Conservation (phyloP, 768 basidiomycete genomes). For the Rhodotorula babjevae region DNA sequence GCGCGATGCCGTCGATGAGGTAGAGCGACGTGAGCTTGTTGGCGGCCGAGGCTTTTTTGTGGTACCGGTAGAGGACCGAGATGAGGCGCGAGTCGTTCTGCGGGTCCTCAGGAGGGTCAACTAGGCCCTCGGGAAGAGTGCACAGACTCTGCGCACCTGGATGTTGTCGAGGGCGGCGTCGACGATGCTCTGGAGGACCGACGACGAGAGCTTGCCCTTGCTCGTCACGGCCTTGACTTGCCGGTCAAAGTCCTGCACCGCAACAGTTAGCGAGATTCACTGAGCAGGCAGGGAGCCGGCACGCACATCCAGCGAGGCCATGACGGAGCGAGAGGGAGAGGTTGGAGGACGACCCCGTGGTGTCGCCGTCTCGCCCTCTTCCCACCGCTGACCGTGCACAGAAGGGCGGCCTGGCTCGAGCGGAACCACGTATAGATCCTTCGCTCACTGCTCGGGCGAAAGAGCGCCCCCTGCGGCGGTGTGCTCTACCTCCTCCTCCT, state of each 20-base stretch:
- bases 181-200: slow-evolving; percentile 73
- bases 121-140: not conserved
- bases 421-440: too few species aligned
- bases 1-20: slow-evolving; percentile 84
- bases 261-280: not conserved
- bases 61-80: slow-evolving; percentile 79
- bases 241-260: slow-evolving; percentile 67
- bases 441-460: too few species aligned
- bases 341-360: not conserved
- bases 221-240: slow-evolving; percentile 74
- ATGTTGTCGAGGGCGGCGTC: slow-evolving; percentile 72
- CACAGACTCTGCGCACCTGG: slow-evolving; percentile 55
- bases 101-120: not conserved
- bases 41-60: slow-evolving; percentile 65
- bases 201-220: slow-evolving; percentile 76
- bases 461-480: too few species aligned
- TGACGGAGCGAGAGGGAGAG: not conserved
- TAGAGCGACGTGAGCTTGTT: slow-evolving; percentile 85
- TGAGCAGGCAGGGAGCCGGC: not conserved
- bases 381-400: too few species aligned
- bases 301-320: slow-evolving; percentile 25
- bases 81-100: slow-evolving; percentile 84
- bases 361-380: too few species aligned
- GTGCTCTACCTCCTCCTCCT: too few species aligned
- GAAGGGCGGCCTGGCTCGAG: too few species aligned